Evolutionary conservation across 495 filamentous ascomycete genomes (phyloP).

Genomic region (Eremomyces bilateralis): DNA sequence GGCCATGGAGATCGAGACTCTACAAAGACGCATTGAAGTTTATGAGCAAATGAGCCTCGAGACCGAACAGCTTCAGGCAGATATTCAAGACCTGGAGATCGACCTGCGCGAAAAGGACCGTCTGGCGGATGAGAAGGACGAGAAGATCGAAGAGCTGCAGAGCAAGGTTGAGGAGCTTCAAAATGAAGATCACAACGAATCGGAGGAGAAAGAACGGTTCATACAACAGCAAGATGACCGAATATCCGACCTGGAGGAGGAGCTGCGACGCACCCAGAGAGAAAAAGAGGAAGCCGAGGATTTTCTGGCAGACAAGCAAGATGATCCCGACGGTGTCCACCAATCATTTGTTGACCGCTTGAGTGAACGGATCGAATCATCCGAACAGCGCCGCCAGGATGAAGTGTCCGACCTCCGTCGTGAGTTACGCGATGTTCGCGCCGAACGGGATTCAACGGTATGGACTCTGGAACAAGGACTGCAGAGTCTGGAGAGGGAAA

Average conservation of each 20-base stretch:
- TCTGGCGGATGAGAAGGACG: slow-evolving; percentile 32
- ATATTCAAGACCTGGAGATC: slow-evolving; percentile 44
- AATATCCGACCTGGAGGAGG: slow-evolving; percentile 9
- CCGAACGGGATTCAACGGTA: slow-evolving; percentile 4
- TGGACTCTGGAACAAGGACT: slow-evolving; percentile 4
- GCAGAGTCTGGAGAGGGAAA: slow-evolving; percentile 9
- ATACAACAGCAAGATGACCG: slow-evolving; percentile 7
- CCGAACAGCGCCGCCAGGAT: too few relatives aligned
- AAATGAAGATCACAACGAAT: not conserved
- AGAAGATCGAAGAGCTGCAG: slow-evolving; percentile 12
- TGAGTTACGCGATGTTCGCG: too few relatives aligned
- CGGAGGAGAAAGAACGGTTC: slow-evolving; percentile 7
- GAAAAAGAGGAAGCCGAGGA: slow-evolving; percentile 41
- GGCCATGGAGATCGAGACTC: slow-evolving; percentile 12
- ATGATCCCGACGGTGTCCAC: too few relatives aligned
- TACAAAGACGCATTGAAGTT: slow-evolving; percentile 7
- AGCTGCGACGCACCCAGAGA: slow-evolving; percentile 2
- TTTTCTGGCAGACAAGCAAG: slow-evolving; percentile 25
- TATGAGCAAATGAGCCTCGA: slow-evolving; percentile 31
- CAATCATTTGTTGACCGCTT: too few relatives aligned
- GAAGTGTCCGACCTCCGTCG: too few relatives aligned
- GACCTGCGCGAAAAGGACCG: slow-evolving; percentile 44
- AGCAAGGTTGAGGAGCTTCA: not conserved
- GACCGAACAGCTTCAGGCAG: too few relatives aligned
- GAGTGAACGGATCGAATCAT: too few relatives aligned